These are phyloP conservation scores for Ustilago xerochloae DNA, from an alignment of 1,284 basidiomycete genomes.

Conservation along the genomic window DNA sequence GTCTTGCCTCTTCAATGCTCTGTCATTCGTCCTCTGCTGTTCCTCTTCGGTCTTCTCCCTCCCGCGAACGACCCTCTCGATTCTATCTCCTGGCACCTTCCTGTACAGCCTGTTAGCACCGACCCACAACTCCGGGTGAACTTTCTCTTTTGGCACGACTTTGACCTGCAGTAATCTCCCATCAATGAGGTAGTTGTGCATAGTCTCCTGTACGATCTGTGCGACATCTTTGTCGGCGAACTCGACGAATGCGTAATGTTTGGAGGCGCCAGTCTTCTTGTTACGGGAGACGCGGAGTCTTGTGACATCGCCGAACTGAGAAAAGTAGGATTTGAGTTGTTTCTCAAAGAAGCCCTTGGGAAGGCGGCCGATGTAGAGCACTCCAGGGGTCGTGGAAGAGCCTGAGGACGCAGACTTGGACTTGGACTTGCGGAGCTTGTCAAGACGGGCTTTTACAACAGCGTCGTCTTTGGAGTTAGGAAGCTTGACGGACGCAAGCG, in stretches of 20 bases:
- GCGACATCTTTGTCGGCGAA: slow-evolving; percentile 90
- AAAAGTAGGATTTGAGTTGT: slow-evolving; percentile 90
- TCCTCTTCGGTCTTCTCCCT: slow-evolving; percentile 80
- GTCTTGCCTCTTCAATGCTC: slow-evolving; percentile 81
- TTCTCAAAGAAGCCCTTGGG: slow-evolving; percentile 98
- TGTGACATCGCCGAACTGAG: slow-evolving; percentile 91
- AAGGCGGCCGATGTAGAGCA: slow-evolving; percentile 87
- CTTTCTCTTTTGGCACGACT: slow-evolving; percentile 81
- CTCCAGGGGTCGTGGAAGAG: slow-evolving; percentile 73
- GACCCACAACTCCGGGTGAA: slow-evolving; percentile 94
- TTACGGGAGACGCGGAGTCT: slow-evolving; percentile 91
- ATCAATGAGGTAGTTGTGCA: slow-evolving; percentile 97
- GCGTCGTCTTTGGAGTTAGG: slow-evolving; percentile 65
- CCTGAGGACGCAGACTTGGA: slow-evolving; percentile 8
- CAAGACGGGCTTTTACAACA: slow-evolving; percentile 55
- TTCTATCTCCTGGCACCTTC: slow-evolving; percentile 78
- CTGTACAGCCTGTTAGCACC: slow-evolving; percentile 95
- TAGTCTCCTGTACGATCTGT: slow-evolving; percentile 94
- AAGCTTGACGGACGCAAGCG: slow-evolving; percentile 47
- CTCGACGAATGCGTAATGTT: slow-evolving; percentile 97
- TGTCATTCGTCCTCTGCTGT: slow-evolving; percentile 76
- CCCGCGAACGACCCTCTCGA: slow-evolving; percentile 78
- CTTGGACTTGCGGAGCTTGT: slow-evolving; percentile 49
- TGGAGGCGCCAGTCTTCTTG: slow-evolving; percentile 93
- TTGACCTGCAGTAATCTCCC: slow-evolving; percentile 88